Percentiles rank a stretch among this genome's conserved stretches.
Conservation (phyloP, 1,139 yeast species). For the Nematodospora anomalae region DNA sequence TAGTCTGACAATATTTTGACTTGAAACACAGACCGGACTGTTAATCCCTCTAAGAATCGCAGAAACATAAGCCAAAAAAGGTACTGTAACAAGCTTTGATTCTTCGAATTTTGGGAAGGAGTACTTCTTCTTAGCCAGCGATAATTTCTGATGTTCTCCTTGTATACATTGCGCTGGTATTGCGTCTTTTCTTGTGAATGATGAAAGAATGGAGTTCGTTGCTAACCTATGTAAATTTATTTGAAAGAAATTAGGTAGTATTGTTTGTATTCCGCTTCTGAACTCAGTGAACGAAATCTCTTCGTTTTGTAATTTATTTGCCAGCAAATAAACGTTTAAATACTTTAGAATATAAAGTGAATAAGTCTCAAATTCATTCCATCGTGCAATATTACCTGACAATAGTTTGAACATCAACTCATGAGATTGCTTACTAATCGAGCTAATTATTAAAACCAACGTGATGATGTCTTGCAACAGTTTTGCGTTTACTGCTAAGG, state of each 20-base stretch:
- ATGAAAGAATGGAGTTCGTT: slow-evolving; percentile 25
- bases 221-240: slow-evolving; percentile 36
- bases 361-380: slow-evolving; percentile 35
- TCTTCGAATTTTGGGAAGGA: slow-evolving; percentile 22
- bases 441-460: slow-evolving; percentile 36
- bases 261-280: slow-evolving; percentile 23
- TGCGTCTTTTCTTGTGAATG: slow-evolving; percentile 6
- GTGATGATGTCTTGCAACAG: slow-evolving; percentile 42
- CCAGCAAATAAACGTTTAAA: slow-evolving; percentile 34
- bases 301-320: slow-evolving; percentile 19
- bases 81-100: slow-evolving; percentile 42
- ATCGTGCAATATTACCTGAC: slow-evolving; percentile 19
- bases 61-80: slow-evolving; percentile 44
- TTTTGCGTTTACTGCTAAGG: slow-evolving; percentile 32
- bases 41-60: slow-evolving; percentile 26
- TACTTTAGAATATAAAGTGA: slow-evolving; percentile 44
- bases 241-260: slow-evolving; percentile 39
- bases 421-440: slow-evolving; percentile 27
- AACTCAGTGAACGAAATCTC: slow-evolving; percentile 38
- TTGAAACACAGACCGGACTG: slow-evolving; percentile 24
- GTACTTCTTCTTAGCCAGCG: background rate
- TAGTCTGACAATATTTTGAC: slow-evolving; percentile 55
- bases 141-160: background rate
- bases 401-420: slow-evolving; percentile 20
- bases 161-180: slow-evolving; percentile 1